These are phyloP conservation scores for Trichoderma asperellum DNA, from an alignment of 2,329 filamentous ascomycete genomes.

Conservation along the genomic window DNA sequence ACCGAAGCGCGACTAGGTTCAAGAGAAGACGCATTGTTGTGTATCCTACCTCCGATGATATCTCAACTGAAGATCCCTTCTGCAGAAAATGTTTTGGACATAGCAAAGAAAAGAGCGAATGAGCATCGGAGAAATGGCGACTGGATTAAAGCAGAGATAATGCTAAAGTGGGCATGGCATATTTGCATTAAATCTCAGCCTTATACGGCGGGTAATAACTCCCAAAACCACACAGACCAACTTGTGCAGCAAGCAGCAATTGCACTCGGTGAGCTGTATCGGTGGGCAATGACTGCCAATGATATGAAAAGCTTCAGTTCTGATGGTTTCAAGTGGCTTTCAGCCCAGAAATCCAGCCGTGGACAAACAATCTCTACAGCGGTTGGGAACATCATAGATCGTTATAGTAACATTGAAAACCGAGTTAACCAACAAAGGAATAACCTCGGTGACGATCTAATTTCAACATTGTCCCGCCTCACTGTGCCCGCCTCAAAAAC, in stretches of 20 bases:
- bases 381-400: neutral
- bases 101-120: neutral
- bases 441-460: neutral
- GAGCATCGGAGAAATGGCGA: neutral
- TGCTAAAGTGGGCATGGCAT: neutral
- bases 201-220: accelerated
- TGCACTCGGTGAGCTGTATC: neutral
- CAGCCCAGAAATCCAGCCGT: neutral
- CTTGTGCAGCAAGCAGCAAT: neutral
- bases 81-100: neutral
- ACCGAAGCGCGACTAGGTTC: neutral
- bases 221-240: neutral
- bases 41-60: neutral
- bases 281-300: neutral
- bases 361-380: neutral
- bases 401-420: neutral
- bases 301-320: neutral
- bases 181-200: neutral
- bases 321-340: neutral
- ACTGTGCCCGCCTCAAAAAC: neutral
- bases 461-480: neutral
- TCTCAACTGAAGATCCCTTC: neutral
- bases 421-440: neutral
- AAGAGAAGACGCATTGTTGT: neutral
- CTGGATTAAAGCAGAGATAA: neutral